These are phyloP conservation scores for Amphicarpaea edgeworthii DNA, from an alignment of 306 rosid genomes.

Conservation along the genomic window DNA sequence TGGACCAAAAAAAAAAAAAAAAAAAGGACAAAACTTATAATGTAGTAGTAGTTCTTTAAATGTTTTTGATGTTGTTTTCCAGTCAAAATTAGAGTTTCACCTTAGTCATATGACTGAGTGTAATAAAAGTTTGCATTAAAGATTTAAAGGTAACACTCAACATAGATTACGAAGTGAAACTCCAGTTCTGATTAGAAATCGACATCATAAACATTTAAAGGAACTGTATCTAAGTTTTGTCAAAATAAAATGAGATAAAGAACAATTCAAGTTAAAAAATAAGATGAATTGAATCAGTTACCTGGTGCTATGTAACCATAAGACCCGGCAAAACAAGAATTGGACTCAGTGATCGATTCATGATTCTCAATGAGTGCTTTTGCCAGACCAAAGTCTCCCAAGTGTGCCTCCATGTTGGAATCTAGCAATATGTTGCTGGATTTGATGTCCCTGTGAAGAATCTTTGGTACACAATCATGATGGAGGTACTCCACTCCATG, in stretches of 20 bases:
- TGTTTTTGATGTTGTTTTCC: not conserved
- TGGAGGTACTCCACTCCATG: constrained; percentile 91
- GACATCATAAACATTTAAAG: not conserved
- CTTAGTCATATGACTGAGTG: not conserved
- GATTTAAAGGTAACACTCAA: too few relatives aligned
- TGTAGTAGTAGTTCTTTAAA: not conserved
- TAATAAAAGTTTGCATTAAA: not conserved
- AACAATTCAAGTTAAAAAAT: not conserved
- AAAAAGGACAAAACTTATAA: not conserved
- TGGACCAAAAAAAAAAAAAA: not conserved
- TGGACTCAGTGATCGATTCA: constrained; percentile 76
- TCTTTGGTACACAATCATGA: constrained; percentile 90
- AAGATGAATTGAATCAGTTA: constrained; percentile 29
- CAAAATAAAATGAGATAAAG: not conserved
- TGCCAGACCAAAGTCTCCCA: constrained; percentile 97
- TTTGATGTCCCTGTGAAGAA: constrained; percentile 90
- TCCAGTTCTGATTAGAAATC: not conserved
- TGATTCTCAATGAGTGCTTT: constrained; percentile 64
- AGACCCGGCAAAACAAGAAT: constrained; percentile 86
- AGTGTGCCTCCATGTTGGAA: constrained; percentile 88
- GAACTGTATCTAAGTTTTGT: not conserved
- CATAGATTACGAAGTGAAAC: not conserved
- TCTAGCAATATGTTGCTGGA: constrained; percentile 85
- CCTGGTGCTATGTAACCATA: constrained; percentile 98
- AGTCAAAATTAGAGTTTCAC: not conserved